Conservation (phyloP, 176 grass and related monocot species). For the Carex littledalei region DNA sequence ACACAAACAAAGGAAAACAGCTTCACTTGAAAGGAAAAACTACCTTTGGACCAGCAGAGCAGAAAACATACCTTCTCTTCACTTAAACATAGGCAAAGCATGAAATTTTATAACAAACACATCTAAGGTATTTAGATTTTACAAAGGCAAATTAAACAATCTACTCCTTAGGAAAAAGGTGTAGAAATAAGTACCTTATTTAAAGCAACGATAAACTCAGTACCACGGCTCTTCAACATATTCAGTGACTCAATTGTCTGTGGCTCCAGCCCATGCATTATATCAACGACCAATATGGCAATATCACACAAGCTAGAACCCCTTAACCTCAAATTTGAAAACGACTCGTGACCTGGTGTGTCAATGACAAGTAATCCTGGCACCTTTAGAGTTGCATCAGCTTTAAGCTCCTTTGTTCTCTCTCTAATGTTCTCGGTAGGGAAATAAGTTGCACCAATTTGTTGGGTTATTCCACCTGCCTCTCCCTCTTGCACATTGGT, state of each 20-base stretch:
- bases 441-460: slow-evolving; percentile 93
- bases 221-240: slow-evolving; percentile 64
- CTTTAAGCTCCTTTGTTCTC: slow-evolving; percentile 88
- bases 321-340: slow-evolving; percentile 90
- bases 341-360: slow-evolving; percentile 89
- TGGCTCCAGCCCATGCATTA: slow-evolving; percentile 94
- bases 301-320: slow-evolving; percentile 97
- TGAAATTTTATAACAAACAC: background rate
- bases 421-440: slow-evolving; percentile 97
- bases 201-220: slow-evolving; percentile 93
- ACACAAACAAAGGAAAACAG: background rate
- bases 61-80: background rate
- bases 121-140: background rate
- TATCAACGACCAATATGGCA: slow-evolving; percentile 95
- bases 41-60: slow-evolving; percentile 14
- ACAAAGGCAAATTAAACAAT: background rate
- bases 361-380: slow-evolving; percentile 96
- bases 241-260: slow-evolving; percentile 93
- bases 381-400: slow-evolving; percentile 87
- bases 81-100: background rate
- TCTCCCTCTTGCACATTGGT: slow-evolving; percentile 96
- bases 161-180: background rate
- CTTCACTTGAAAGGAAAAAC: background rate
- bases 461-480: slow-evolving; percentile 95
- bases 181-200: slow-evolving; percentile 65